Conservation (phyloP, 2,329 filamentous ascomycete species). For the Curvularia verruculosa region DNA sequence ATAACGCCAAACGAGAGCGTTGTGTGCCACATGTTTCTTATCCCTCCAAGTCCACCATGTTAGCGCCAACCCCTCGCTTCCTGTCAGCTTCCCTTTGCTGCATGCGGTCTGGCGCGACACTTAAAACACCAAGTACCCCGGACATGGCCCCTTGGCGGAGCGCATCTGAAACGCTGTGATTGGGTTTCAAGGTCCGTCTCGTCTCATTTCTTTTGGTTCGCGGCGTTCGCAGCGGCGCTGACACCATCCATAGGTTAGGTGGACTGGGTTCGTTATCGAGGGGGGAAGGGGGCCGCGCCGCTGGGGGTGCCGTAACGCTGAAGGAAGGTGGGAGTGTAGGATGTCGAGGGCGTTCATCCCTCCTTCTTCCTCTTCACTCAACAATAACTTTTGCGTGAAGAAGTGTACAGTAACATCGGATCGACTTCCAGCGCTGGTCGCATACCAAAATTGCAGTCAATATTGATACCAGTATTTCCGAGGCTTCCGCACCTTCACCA, state of each 20-base stretch:
- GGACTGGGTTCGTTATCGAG: neutral
- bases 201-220: neutral
- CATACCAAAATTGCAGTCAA: neutral
- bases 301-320: neutral
- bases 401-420: neutral
- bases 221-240: neutral
- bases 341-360: neutral
- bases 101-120: slow-evolving; percentile 9
- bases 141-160: neutral
- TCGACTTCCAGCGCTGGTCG: neutral
- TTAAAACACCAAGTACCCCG: slow-evolving; percentile 7
- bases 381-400: neutral
- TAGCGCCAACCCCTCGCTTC: neutral
- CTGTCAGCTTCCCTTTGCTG: slow-evolving; percentile 1
- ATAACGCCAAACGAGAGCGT: neutral
- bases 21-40: neutral
- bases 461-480: neutral
- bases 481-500: neutral
- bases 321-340: neutral
- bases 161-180: neutral
- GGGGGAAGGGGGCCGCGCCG: neutral
- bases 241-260: neutral
- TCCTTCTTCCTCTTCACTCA: neutral
- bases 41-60: neutral
- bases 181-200: neutral